phyloP scores from a whole-genome alignment of 1,139 yeast species.

The Hemisphaericaspora xylofermentans region DNA sequence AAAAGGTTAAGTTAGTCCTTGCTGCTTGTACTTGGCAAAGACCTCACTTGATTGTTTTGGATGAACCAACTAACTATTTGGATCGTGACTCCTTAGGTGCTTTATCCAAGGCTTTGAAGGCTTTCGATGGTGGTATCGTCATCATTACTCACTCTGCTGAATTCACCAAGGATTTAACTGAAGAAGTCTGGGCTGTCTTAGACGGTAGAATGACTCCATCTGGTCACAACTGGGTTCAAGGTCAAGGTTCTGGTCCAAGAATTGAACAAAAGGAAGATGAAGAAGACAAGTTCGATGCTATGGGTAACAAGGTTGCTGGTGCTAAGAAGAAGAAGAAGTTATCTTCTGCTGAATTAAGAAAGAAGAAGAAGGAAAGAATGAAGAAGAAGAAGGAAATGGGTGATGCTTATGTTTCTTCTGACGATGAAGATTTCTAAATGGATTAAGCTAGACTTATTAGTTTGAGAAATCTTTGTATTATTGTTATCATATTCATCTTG shows the following conservation, averaged over 20 bases:
- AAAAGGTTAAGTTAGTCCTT: slow-evolving; percentile 97
- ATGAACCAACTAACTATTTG: slow-evolving; percentile 97
- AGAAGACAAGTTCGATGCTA: slow-evolving; percentile 98
- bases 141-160: slow-evolving; percentile 99
- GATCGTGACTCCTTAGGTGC: slow-evolving; percentile 99
- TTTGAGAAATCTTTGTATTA: neutral
- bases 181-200: slow-evolving; percentile 99
- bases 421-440: slow-evolving; percentile 60
- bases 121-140: slow-evolving; percentile 99
- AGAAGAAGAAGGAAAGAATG: slow-evolving; percentile 99
- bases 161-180: slow-evolving; percentile 97
- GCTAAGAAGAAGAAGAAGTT: slow-evolving; percentile 97
- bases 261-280: slow-evolving; percentile 92
- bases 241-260: slow-evolving; percentile 99
- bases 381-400: slow-evolving; percentile 99
- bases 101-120: slow-evolving; percentile 97
- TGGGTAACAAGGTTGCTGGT: slow-evolving; percentile 99
- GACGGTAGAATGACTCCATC: slow-evolving; percentile 99
- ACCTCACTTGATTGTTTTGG: slow-evolving; percentile 98
- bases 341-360: slow-evolving; percentile 98
- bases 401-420: slow-evolving; percentile 97
- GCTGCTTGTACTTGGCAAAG: slow-evolving; percentile 99
- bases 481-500: slow-evolving; percentile 5
- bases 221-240: slow-evolving; percentile 99
- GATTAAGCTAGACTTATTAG: slow-evolving; percentile 3